Base-by-base conservation (phyloP, 2,329 filamentous ascomycete species). In the Cladosporium sp. region DNA sequence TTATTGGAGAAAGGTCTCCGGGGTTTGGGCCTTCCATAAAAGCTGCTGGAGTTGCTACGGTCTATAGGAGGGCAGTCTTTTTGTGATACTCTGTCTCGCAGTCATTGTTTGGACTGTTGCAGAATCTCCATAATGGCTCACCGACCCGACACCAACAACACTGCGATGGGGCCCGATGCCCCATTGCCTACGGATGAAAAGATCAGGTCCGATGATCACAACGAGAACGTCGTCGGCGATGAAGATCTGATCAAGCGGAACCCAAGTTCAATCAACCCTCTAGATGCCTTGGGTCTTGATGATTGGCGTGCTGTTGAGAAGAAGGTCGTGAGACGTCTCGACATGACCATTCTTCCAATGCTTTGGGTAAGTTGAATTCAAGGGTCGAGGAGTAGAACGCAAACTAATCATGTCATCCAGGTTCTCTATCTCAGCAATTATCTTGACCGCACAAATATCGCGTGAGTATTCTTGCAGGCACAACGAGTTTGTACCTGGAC, bases 241-340 rank as follows among this genome's bases (percentile, higher is more conserved):
- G 58, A 49, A 11, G 25, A 30, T 16, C 36, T 30, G 10, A 60
- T 51, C 43, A 60, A 60, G 43, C 36, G 36, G 14, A 28, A 28
- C 11, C 34, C 32, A 21, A 34, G 39, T n/a, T 43, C 39, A n/a
- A 46, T 48, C 23, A 49, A 60, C 43, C 58, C 58, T 48, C 13
- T 60, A 18, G 43, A 60, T 36, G 43, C 58, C 13, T 46, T 60
- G 26, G 58, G 58, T 14, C 26, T 60, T 32, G 36, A 46, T 3
- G 23, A 60, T 26, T 48, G 39, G 58, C 8, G 39, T 2, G 58
- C 18, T 4, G 26, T 60, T 13, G 58, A 60, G 28, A 60, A 51
- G 39, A 60, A 60, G 43, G 39, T 60, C 26, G 58, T 60, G 18
- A 60, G 26, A 30, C 58, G 58, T 48, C 58, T 60, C 4, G 58